Conservation (phyloP, 495 filamentous ascomycete species). For the Annulohypoxylon stygium region DNA sequence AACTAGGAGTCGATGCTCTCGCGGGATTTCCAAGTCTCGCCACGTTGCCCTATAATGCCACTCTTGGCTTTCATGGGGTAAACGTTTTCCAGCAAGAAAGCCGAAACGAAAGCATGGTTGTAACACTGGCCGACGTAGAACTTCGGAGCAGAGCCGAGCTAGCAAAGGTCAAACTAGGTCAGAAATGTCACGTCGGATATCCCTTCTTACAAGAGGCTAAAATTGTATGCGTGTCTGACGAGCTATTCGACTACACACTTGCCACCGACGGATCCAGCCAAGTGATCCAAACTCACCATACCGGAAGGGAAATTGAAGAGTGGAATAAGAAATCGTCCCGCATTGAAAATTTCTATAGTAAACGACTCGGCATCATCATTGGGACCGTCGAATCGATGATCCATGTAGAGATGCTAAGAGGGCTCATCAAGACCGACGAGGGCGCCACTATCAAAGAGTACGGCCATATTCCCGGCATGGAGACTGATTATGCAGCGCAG, state of each 20-base stretch:
- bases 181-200: conserved; percentile 92
- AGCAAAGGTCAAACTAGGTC: conserved; percentile 83
- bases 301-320: conserved; percentile 80
- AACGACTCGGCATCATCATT: conserved; percentile 87
- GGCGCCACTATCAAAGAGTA: conserved; percentile 96
- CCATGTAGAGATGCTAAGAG: conserved; percentile 92
- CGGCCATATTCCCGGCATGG: conserved; percentile 85
- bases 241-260: conserved; percentile 89
- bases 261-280: conserved; percentile 70
- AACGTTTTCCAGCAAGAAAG: conserved; percentile 98
- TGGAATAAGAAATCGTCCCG: conserved; percentile 86
- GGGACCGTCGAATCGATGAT: conserved; percentile 89
- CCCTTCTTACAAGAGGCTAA: conserved; percentile 96
- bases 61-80: conserved; percentile 89
- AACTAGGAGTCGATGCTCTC: conserved; percentile 81
- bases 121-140: conserved; percentile 83
- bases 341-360: conserved; percentile 89
- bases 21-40: conserved; percentile 94
- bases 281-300: conserved; percentile 75
- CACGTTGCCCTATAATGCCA: conserved; percentile 81
- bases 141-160: conserved; percentile 74
- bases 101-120: conserved; percentile 95
- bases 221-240: conserved; percentile 88
- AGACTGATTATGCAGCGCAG: conserved; percentile 92
- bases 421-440: conserved; percentile 88